Conservation (phyloP, 1,284 basidiomycete genomes). For the Phylloboletellus chloephorus region DNA sequence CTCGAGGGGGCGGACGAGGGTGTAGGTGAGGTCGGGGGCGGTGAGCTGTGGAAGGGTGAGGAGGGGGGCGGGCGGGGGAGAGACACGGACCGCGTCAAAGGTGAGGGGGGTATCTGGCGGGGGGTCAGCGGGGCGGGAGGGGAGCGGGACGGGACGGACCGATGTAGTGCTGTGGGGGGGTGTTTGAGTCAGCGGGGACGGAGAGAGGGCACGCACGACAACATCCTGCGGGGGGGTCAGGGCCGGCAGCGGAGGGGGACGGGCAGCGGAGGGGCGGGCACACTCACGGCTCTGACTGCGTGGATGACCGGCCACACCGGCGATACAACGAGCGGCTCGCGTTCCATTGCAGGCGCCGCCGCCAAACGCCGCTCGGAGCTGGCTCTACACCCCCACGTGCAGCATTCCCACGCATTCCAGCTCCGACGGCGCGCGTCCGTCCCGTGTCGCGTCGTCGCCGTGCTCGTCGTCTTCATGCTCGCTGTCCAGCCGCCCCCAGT, state of each 20-base stretch:
- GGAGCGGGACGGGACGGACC: slow-evolving; percentile 17
- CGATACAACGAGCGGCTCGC: slow-evolving; percentile 39
- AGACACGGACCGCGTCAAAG: slow-evolving; percentile 28
- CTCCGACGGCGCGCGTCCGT: slow-evolving; percentile 30
- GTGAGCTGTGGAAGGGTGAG: slow-evolving; percentile 47
- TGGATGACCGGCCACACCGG: slow-evolving; percentile 74
- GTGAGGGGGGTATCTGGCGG: slow-evolving; percentile 27
- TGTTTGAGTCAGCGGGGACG: slow-evolving; percentile 9
- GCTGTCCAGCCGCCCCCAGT: slow-evolving; percentile 52
- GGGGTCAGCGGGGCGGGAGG: background rate
- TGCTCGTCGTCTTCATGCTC: slow-evolving; percentile 21
- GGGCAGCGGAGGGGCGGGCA: too few relatives aligned
- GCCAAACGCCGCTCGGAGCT: too few relatives aligned
- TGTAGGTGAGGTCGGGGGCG: slow-evolving; percentile 83
- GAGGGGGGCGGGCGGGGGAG: background rate
- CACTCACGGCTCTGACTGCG: slow-evolving; percentile 54
- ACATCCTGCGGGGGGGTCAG: slow-evolving; percentile 44
- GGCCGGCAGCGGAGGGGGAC: too few relatives aligned
- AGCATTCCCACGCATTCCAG: slow-evolving; percentile 17
- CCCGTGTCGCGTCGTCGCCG: slow-evolving; percentile 27
- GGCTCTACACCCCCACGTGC: slow-evolving; percentile 14
- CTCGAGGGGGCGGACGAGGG: slow-evolving; percentile 69
- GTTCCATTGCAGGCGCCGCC: too few relatives aligned
- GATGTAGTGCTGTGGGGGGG: slow-evolving; percentile 25
- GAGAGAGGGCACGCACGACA: slow-evolving; percentile 38